Evolutionary conservation across 371 early-diverging fungal species (phyloP).

Genomic region (Rhizopus arrhizus): DNA sequence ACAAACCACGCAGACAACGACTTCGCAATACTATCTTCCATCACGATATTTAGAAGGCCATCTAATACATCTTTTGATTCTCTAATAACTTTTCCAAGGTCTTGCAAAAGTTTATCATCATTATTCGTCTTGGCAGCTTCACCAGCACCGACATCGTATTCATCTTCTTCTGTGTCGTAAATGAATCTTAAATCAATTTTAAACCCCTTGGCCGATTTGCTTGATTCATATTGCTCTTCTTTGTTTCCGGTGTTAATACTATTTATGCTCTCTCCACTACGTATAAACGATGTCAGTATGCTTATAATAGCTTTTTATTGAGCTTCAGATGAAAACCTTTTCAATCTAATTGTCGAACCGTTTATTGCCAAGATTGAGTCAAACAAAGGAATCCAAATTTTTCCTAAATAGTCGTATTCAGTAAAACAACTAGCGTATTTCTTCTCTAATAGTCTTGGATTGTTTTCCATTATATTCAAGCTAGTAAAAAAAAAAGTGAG

Average conservation of each 20-base stretch:
- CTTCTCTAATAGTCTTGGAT: conserved; percentile 1
- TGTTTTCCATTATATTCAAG: conserved; percentile 6
- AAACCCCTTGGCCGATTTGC: conserved; percentile 6
- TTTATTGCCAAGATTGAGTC: conserved; percentile 7
- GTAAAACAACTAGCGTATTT: conserved; percentile 3
- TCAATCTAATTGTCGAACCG: conserved; percentile 8
- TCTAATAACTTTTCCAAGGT: conserved; percentile 14
- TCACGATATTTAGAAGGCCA: conserved; percentile 11
- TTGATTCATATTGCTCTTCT: conserved; percentile 6
- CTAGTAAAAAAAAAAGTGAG: not conserved
- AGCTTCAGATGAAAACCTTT: conserved; percentile 7
- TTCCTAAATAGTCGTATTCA: conserved; percentile 4
- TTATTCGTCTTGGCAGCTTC: conserved; percentile 19
- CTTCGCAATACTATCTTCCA: conserved; percentile 14
- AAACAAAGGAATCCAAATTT: conserved; percentile 6
- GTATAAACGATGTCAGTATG: not conserved
- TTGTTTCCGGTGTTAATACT: conserved; percentile 6
- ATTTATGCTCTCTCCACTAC: conserved; percentile 16
- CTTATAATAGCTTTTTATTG: not conserved
- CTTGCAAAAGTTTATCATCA: conserved; percentile 11
- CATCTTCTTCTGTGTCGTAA: conserved; percentile 19
- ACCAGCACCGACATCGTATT: conserved; percentile 22
- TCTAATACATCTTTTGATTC: conserved; percentile 20
- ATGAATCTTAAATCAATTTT: conserved; percentile 24
- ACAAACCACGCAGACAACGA: conserved; percentile 12